A percentile compares a stretch with the other conserved stretches of the same genome.
Evolutionary conservation across 805 yeast species (phyloP).

Genomic region (Teunomyces barrocoloradensis): DNA sequence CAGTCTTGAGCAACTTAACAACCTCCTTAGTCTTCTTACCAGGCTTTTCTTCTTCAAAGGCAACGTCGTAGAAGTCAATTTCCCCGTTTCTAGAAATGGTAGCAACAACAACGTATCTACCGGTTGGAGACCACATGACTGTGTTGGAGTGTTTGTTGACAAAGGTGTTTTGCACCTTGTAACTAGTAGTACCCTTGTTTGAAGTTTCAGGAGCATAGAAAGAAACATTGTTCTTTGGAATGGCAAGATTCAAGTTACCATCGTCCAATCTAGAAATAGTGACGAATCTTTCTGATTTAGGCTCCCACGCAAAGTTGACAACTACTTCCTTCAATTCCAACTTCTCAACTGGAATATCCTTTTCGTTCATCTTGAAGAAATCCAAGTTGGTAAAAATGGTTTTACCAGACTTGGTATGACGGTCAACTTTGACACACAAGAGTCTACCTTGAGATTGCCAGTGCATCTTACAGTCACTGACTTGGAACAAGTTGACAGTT

Average conservation of each 20-base stretch:
- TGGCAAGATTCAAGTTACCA: constrained; percentile 58
- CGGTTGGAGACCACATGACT: constrained; percentile 87
- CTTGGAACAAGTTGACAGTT: constrained; percentile 93
- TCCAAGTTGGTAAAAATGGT: constrained; percentile 88
- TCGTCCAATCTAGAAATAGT: constrained; percentile 64
- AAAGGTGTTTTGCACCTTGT: constrained; percentile 58
- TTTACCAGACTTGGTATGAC: constrained; percentile 94
- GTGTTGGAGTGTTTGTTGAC: constrained; percentile 67
- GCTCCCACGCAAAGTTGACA: constrained; percentile 93
- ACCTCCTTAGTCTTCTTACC: constrained; percentile 39
- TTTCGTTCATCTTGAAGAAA: constrained; percentile 82
- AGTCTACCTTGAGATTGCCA: constrained; percentile 90
- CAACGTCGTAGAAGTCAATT: constrained; percentile 82
- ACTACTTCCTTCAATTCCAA: constrained; percentile 90
- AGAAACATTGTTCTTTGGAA: constrained; percentile 62
- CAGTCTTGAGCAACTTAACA: constrained; percentile 59
- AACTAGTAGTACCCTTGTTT: constrained; percentile 49
- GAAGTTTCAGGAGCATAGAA: constrained; percentile 80
- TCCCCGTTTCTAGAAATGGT: constrained; percentile 54
- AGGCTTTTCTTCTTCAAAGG: constrained; percentile 70
- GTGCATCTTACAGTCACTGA: constrained; percentile 81
- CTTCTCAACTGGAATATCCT: constrained; percentile 91
- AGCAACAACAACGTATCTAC: constrained; percentile 71
- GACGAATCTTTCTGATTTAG: constrained; percentile 82
- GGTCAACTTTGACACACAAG: constrained; percentile 91